These are phyloP conservation scores for Cytospora schulzeri DNA, from an alignment of 2,329 filamentous ascomycete genomes.

Conservation along the genomic window DNA sequence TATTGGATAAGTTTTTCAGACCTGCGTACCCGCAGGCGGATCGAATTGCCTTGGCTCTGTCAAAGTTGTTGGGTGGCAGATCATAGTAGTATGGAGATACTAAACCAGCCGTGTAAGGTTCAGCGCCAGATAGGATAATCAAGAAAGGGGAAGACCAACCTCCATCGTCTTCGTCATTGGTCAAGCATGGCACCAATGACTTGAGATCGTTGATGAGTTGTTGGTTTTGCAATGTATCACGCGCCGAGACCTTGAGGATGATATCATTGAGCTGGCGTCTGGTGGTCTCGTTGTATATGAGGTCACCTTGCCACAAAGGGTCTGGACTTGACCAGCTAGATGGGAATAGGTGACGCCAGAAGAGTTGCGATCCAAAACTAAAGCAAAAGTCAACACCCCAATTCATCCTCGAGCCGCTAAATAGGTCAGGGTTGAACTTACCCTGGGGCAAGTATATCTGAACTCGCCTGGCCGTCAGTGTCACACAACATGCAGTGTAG, in stretches of 20 bases:
- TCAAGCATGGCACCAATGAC: constrained; percentile 48
- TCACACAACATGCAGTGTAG: constrained; percentile 36
- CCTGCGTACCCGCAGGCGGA: constrained; percentile 83
- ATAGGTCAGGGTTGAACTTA: constrained; percentile 11
- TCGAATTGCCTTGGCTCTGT: constrained; percentile 69
- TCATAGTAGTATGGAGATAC: constrained; percentile 62
- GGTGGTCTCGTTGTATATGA: constrained; percentile 24
- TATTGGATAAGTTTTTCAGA: constrained; percentile 89
- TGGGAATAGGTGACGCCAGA: constrained; percentile 69
- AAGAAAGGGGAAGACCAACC: constrained; percentile 36
- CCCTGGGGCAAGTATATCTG: constrained; percentile 26
- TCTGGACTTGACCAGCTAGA: constrained; percentile 36
- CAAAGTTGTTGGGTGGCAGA: constrained; percentile 59
- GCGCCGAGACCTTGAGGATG: constrained; percentile 57
- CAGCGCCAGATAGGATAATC: neutral
- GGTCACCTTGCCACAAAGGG: constrained; percentile 20
- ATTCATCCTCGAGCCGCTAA: neutral
- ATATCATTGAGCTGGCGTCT: constrained; percentile 47
- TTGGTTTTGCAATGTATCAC: constrained; percentile 50
- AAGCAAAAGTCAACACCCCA: constrained; percentile 25
- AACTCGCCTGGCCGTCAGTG: constrained; percentile 27
- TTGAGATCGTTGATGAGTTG: constrained; percentile 55
- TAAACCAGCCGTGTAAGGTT: neutral
- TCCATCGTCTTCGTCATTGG: constrained; percentile 44
- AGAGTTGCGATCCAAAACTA: constrained; percentile 50